These are phyloP conservation scores for Colletotrichum cereale DNA, from an alignment of 2,329 filamentous ascomycete genomes.

Conservation along the genomic window DNA sequence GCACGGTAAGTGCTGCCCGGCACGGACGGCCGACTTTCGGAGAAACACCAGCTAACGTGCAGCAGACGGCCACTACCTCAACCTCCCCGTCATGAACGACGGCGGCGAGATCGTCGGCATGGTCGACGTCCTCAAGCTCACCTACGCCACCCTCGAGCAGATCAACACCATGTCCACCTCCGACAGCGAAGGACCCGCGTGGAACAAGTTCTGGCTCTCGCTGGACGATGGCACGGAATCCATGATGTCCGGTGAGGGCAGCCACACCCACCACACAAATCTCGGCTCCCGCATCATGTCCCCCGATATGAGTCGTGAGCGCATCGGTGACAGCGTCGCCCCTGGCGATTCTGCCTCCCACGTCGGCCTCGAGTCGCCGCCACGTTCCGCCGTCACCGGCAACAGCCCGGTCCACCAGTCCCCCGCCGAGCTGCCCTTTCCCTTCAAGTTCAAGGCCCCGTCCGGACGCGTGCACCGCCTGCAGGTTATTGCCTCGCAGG, in stretches of 20 bases:
- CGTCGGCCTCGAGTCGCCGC: slow-evolving; percentile 82
- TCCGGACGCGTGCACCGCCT: slow-evolving; percentile 93
- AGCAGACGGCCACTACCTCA: slow-evolving; percentile 95
- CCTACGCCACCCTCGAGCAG: slow-evolving; percentile 97
- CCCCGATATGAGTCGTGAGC: slow-evolving; percentile 79
- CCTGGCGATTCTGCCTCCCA: slow-evolving; percentile 97
- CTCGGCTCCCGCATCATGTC: slow-evolving; percentile 82
- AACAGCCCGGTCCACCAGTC: slow-evolving; percentile 65
- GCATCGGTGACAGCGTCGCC: slow-evolving; percentile 83
- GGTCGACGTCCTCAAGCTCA: slow-evolving; percentile 98
- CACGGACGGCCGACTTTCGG: not conserved
- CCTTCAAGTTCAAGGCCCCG: slow-evolving; percentile 99
- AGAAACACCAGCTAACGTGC: slow-evolving; percentile 40
- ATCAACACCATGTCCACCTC: slow-evolving; percentile 93
- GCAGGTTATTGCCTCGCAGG: slow-evolving; percentile 84
- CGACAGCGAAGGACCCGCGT: slow-evolving; percentile 94
- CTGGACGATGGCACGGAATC: slow-evolving; percentile 96
- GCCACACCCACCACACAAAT: slow-evolving; percentile 74
- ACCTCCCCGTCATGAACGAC: slow-evolving; percentile 98
- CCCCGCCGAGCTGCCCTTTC: slow-evolving; percentile 82
- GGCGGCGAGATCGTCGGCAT: slow-evolving; percentile 97
- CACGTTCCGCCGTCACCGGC: slow-evolving; percentile 71
- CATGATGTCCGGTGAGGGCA: slow-evolving; percentile 91
- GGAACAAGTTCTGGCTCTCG: slow-evolving; percentile 99
- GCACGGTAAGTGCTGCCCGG: slow-evolving; percentile 77